phyloP scores from a whole-genome alignment of 2,329 filamentous ascomycete species.

The Canariomyces notabilis region DNA sequence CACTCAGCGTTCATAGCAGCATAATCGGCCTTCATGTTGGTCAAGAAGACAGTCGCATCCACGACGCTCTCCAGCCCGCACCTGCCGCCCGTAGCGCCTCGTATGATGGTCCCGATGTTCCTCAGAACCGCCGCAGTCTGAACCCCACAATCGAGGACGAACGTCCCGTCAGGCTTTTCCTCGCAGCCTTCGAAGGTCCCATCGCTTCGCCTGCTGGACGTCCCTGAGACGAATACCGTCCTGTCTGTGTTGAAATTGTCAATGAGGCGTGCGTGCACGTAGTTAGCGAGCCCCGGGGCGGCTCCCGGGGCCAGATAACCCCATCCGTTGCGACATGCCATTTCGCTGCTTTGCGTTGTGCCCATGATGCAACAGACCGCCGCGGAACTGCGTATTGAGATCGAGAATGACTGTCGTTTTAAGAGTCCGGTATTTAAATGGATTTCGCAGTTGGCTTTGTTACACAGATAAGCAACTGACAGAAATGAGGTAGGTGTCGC shows the following conservation, averaged over 20 bases:
- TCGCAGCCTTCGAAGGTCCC: slow-evolving; percentile 31
- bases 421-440: background rate
- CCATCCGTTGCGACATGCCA: slow-evolving; percentile 27
- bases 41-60: slow-evolving; percentile 33
- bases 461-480: no score
- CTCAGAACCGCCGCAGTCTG: slow-evolving; percentile 32
- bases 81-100: slow-evolving; percentile 28
- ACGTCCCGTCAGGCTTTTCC: slow-evolving; percentile 22
- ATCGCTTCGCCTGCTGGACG: slow-evolving; percentile 31
- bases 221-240: slow-evolving; percentile 31
- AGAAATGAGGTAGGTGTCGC: no score
- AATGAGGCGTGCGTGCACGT: slow-evolving; percentile 31
- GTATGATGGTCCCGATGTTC: slow-evolving; percentile 30
- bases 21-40: slow-evolving; percentile 30
- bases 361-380: no score
- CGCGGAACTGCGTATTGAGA: no score
- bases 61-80: slow-evolving; percentile 30
- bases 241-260: slow-evolving; percentile 22
- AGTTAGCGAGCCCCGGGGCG: slow-evolving; percentile 32
- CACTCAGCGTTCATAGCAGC: slow-evolving; percentile 33
- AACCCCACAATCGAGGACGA: slow-evolving; percentile 28
- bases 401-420: background rate
- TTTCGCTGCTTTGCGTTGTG: no score
- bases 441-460: no score
- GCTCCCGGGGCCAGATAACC: slow-evolving; percentile 29